These are phyloP conservation scores for Suhomyces faveliae DNA, from an alignment of 805 yeast species.

Conservation along the genomic window DNA sequence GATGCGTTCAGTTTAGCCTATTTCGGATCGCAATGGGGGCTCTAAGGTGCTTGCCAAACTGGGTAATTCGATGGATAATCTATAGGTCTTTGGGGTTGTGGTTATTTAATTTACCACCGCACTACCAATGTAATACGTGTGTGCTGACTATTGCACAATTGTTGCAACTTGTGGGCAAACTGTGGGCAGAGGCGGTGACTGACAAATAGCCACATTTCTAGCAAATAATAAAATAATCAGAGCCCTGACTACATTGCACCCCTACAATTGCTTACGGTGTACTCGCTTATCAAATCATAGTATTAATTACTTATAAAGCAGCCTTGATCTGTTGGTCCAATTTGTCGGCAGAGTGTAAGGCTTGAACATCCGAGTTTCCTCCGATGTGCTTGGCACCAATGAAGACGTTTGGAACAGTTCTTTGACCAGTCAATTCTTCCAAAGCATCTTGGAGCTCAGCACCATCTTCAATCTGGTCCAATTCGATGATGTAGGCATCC, in stretches of 20 bases:
- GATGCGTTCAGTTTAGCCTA: background rate
- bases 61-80: background rate
- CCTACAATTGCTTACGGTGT: too few species aligned
- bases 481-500: conserved; percentile 55
- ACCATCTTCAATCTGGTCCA: conserved; percentile 66
- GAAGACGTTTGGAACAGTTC: conserved; percentile 90
- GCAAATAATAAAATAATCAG: too few species aligned
- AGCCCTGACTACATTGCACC: too few species aligned
- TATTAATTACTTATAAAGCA: conserved; percentile 26
- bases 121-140: too few species aligned
- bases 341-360: conserved; percentile 59
- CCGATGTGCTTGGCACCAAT: conserved; percentile 92
- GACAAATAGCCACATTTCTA: background rate
- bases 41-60: background rate
- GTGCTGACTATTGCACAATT: too few species aligned
- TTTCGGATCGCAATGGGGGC: background rate
- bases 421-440: conserved; percentile 76
- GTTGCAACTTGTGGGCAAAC: too few species aligned
- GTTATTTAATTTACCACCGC: too few species aligned
- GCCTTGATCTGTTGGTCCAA: conserved; percentile 47
- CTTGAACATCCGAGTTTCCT: conserved; percentile 88
- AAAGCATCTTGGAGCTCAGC: conserved; percentile 78
- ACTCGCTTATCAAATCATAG: too few species aligned
- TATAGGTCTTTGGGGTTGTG: background rate
- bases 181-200: too few species aligned